phyloP scores from a whole-genome alignment of 306 rosid species.

The Macrotyloma uniflorum region DNA sequence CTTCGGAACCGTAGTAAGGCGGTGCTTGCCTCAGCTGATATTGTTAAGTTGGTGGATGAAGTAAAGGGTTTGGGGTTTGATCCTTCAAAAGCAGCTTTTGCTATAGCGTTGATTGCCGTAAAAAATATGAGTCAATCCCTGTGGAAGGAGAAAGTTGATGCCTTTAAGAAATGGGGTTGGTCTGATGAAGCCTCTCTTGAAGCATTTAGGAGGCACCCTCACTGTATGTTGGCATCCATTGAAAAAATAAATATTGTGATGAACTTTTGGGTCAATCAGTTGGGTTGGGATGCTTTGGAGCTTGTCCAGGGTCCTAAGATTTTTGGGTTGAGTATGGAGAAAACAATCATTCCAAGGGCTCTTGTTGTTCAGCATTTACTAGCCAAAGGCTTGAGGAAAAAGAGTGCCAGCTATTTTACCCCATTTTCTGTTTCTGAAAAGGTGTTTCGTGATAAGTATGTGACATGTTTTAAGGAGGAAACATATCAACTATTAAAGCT shows the following conservation, averaged over 20 bases:
- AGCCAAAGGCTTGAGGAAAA: slow-evolving; percentile 42
- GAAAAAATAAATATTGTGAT: slow-evolving; percentile 47
- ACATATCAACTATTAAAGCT: slow-evolving; percentile 20
- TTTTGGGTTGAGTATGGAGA: slow-evolving; percentile 50
- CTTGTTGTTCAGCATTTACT: slow-evolving; percentile 35
- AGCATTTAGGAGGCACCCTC: slow-evolving; percentile 44
- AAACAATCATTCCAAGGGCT: slow-evolving; percentile 57
- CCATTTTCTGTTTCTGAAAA: background rate
- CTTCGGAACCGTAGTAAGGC: background rate
- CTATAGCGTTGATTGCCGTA: slow-evolving; percentile 35
- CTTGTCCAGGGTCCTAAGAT: background rate
- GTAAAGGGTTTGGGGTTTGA: background rate
- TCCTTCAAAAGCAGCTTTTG: background rate
- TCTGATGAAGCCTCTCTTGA: slow-evolving; percentile 35
- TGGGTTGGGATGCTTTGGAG: slow-evolving; percentile 43
- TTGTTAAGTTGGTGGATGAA: background rate
- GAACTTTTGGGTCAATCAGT: slow-evolving; percentile 46
- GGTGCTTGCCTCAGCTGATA: background rate
- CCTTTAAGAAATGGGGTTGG: slow-evolving; percentile 64
- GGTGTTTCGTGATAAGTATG: slow-evolving; percentile 35
- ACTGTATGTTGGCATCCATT: slow-evolving; percentile 40
- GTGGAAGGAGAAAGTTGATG: slow-evolving; percentile 54
- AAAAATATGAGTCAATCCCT: slow-evolving; percentile 7
- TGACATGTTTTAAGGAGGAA: slow-evolving; percentile 27
- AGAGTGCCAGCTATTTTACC: background rate